phyloP scores from a whole-genome alignment of 2,329 filamentous ascomycete species.

The Aspergillus viridinutans region DNA sequence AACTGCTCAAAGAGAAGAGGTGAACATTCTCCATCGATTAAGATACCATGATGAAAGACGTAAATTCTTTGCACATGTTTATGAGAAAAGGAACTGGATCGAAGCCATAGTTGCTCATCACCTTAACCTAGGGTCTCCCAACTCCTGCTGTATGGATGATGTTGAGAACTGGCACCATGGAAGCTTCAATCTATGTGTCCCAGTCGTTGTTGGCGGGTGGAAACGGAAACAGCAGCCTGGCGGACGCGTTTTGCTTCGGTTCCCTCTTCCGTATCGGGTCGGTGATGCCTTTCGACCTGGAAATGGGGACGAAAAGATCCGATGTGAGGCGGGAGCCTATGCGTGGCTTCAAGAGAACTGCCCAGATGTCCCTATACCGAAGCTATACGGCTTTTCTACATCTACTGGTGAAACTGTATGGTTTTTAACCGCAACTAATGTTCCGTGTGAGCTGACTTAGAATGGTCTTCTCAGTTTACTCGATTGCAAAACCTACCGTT shows the following conservation, averaged over 20 bases:
- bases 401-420: conserved; percentile 18
- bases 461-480: neutral
- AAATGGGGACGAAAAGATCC: conserved; percentile 24
- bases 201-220: neutral
- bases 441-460: neutral
- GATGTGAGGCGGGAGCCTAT: conserved; percentile 23
- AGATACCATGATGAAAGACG: conserved; percentile 13
- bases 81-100: conserved; percentile 15
- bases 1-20: conserved; percentile 14
- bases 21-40: conserved; percentile 21
- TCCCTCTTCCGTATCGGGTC: conserved; percentile 20
- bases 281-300: conserved; percentile 19
- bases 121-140: conserved; percentile 15
- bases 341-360: conserved; percentile 22
- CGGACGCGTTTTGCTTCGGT: conserved; percentile 15
- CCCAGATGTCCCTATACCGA: conserved; percentile 19
- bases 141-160: conserved; percentile 11
- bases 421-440: neutral
- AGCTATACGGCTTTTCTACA: conserved; percentile 21
- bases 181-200: conserved; percentile 15
- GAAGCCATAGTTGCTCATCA: conserved; percentile 25
- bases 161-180: conserved; percentile 15
- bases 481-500: conserved; percentile 1
- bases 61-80: conserved; percentile 18
- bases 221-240: neutral